Conservation (phyloP, 192 early-diverging fungal species). For the Entomortierella parvispora region DNA sequence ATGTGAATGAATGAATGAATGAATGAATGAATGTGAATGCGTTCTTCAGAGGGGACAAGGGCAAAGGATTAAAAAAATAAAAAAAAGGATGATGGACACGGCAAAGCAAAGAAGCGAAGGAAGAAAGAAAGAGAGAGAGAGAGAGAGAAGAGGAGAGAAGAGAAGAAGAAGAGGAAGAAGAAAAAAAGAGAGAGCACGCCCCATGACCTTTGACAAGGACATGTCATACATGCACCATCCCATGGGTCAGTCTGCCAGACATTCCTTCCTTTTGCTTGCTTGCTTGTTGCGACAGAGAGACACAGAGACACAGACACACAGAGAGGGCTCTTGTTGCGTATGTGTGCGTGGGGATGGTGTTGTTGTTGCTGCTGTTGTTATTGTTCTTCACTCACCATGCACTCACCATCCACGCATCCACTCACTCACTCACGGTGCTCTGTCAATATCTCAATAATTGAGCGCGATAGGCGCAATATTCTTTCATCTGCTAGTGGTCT, state of each 20-base stretch:
- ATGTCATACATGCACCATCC: background rate
- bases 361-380: background rate
- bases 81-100: background rate
- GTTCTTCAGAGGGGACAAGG: too few species aligned
- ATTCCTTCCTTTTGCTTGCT: background rate
- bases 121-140: slow-evolving; percentile 3
- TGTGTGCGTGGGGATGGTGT: background rate
- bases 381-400: background rate
- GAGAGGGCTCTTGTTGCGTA: background rate
- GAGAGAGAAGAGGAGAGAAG: background rate
- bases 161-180: background rate
- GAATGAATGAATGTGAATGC: background rate
- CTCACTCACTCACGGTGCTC: background rate
- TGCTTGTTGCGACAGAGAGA: background rate
- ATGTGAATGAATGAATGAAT: background rate
- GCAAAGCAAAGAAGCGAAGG: background rate
- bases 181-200: too few species aligned
- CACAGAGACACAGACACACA: background rate
- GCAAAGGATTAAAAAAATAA: background rate
- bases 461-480: too few species aligned
- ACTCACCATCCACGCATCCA: background rate
- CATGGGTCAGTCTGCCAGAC: background rate
- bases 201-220: background rate
- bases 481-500: too few species aligned
- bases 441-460: too few species aligned